Percentiles rank a stretch among this genome's conserved stretches.
Conservation (phyloP, 2,329 filamentous ascomycete genomes). For the Amphichorda felina region DNA sequence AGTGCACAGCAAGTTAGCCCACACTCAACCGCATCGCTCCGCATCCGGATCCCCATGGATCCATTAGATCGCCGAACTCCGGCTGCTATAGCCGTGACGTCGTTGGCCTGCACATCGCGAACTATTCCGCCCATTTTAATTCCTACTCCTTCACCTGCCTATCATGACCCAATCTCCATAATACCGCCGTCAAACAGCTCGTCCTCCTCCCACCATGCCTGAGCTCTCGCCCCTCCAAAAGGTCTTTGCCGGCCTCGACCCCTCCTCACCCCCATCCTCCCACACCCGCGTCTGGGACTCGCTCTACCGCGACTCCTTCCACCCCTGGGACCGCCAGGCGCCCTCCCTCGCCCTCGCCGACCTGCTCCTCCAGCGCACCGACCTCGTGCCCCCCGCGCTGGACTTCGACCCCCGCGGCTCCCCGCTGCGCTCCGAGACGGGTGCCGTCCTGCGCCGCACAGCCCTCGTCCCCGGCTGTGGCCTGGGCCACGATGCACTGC, state of each 20-base stretch:
- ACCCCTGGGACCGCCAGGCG: slow-evolving; percentile 45
- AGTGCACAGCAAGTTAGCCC: too few species aligned
- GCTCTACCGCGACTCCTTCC: slow-evolving; percentile 30
- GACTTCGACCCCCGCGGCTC: slow-evolving; percentile 14
- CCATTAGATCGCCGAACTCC: background rate
- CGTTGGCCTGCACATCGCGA: background rate
- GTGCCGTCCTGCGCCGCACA: slow-evolving; percentile 13
- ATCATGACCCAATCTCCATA: too few species aligned
- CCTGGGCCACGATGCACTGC: slow-evolving; percentile 66
- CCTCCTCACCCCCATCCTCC: slow-evolving; percentile 19
- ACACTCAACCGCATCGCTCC: too few species aligned
- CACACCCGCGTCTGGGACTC: slow-evolving; percentile 32
- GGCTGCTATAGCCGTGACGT: background rate
- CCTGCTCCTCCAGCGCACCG: slow-evolving; percentile 30
- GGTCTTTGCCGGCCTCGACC: slow-evolving; percentile 19
- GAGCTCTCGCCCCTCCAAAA: slow-evolving; percentile 7
- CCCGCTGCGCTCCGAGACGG: slow-evolving; percentile 10
- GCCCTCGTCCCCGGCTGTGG: slow-evolving; percentile 77
- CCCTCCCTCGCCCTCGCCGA: slow-evolving; percentile 43
- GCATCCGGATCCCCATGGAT: background rate
- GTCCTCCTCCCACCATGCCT: slow-evolving; percentile 5
- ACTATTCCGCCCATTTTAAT: too few species aligned
- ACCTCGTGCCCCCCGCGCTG: slow-evolving; percentile 28
- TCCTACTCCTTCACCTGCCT: too few species aligned
- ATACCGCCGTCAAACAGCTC: too few species aligned